Conservation (phyloP, 768 basidiomycete species). For the Tylopilus sp. region DNA sequence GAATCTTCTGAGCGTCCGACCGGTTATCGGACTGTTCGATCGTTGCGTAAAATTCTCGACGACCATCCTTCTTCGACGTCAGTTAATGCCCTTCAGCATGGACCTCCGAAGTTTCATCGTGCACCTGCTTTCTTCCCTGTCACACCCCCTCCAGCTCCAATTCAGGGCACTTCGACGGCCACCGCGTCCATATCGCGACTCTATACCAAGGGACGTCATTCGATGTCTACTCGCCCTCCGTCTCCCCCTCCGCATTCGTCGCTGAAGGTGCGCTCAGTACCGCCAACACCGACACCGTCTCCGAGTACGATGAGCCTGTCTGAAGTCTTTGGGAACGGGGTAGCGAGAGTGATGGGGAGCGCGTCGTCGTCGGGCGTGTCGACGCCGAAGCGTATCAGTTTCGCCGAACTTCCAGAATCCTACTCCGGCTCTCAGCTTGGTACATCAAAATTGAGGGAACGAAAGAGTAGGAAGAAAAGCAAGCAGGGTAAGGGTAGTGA, state of each 20-base stretch:
- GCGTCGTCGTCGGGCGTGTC: constrained; percentile 47
- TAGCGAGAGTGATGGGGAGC: constrained; percentile 34
- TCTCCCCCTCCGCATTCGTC: constrained; percentile 56
- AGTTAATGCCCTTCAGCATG: constrained; percentile 14
- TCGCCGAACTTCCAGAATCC: constrained; percentile 70
- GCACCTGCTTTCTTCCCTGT: constrained; percentile 33
- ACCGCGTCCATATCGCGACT: constrained; percentile 79
- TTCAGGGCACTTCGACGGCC: constrained; percentile 63
- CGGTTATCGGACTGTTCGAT: constrained; percentile 62
- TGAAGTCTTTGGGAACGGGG: constrained; percentile 28
- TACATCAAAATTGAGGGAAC: constrained; percentile 34
- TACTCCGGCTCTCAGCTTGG: constrained; percentile 41
- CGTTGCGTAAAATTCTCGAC: constrained; percentile 68
- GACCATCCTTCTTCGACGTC: constrained; percentile 39
- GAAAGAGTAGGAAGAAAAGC: constrained; percentile 30
- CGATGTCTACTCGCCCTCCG: constrained; percentile 60
- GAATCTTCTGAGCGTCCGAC: constrained; percentile 49
- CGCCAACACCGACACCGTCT: constrained; percentile 36
- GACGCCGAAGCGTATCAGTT: constrained; percentile 77
- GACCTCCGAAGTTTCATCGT: constrained; percentile 11
- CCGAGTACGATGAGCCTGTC: constrained; percentile 25
- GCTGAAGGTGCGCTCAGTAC: constrained; percentile 38
- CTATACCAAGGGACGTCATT: constrained; percentile 58
- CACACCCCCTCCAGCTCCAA: constrained; percentile 48
- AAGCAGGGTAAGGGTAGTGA: constrained; percentile 34